phyloP scores from a whole-genome alignment of 163 green algal species.

The Trebouxia gelatinosa region DNA sequence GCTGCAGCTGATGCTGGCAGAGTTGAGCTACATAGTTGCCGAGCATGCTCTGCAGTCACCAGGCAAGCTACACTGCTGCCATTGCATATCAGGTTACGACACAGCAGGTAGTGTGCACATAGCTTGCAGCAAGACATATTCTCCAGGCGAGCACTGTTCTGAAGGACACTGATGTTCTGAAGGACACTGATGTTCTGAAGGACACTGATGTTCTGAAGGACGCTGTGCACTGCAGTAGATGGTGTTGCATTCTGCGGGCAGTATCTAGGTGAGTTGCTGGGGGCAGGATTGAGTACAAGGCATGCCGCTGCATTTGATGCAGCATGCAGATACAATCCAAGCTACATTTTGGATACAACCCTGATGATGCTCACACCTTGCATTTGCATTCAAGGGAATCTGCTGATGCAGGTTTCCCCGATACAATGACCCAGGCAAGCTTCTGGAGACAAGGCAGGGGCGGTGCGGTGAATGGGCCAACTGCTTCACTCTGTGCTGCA shows the following conservation, averaged over 20 bases:
- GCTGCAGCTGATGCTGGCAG: slow-evolving; percentile 40
- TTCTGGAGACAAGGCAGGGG: slow-evolving; percentile 70
- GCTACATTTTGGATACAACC: too few species aligned
- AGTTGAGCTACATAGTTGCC: slow-evolving; percentile 65
- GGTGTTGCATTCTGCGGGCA: background rate
- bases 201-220: background rate
- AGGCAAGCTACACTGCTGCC: background rate
- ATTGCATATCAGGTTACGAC: too few species aligned
- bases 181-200: background rate
- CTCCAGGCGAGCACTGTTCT: too few species aligned
- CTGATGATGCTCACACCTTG: background rate
- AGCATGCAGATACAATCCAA: too few species aligned
- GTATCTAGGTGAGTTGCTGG: background rate
- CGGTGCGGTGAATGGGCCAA: slow-evolving; percentile 83
- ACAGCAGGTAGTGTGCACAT: too few species aligned
- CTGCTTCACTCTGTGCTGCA: slow-evolving; percentile 68
- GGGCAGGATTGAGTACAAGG: background rate
- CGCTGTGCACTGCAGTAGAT: background rate
- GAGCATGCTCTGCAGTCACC: slow-evolving; percentile 33
- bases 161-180: too few species aligned
- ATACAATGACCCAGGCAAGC: slow-evolving; percentile 67
- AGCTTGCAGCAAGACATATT: too few species aligned
- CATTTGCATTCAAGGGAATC: background rate
- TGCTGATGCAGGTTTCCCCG: slow-evolving; percentile 55
- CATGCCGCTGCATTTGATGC: background rate